These are phyloP conservation scores for Lachancea meyersii DNA, from an alignment of 805 yeast genomes.

Conservation along the genomic window DNA sequence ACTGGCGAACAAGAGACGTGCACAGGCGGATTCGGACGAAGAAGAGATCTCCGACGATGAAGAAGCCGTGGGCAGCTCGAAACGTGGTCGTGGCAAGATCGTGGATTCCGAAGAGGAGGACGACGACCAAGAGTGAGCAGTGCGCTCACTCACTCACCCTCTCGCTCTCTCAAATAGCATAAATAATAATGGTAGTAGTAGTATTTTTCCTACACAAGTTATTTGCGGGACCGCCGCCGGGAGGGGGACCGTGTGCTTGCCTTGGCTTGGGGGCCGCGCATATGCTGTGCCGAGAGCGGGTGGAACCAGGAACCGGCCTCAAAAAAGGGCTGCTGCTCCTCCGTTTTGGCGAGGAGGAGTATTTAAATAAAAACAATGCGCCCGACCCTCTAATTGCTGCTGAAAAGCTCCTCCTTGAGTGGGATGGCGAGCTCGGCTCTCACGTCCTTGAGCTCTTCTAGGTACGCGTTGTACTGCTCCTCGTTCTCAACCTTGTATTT, in stretches of 20 bases:
- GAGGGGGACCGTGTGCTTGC: background rate
- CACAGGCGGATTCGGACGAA: conserved; percentile 16
- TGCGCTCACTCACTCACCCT: too few relatives aligned
- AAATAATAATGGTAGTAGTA: conserved; percentile 1
- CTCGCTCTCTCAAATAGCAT: too few relatives aligned
- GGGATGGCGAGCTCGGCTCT: conserved; percentile 92
- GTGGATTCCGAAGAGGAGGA: conserved; percentile 23
- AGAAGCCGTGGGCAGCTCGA: conserved; percentile 13
- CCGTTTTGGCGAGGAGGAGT: too few relatives aligned
- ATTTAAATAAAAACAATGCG: too few relatives aligned
- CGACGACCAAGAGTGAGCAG: conserved; percentile 3
- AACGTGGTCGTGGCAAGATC: conserved; percentile 17
- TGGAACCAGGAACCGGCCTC: background rate
- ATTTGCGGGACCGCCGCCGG: background rate
- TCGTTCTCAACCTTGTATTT: conserved; percentile 93
- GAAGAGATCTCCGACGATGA: conserved; percentile 19
- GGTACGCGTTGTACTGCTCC: conserved; percentile 91
- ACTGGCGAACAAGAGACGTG: conserved; percentile 14
- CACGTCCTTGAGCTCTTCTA: conserved; percentile 85
- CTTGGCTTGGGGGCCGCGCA: background rate
- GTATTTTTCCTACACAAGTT: background rate
- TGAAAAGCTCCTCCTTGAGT: conserved; percentile 82
- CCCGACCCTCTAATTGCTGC: conserved; percentile 32
- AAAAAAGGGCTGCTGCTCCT: background rate
- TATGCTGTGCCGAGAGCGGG: background rate